A percentile compares a stretch with the other conserved stretches of the same genome.
phyloP scores from a whole-genome alignment of 2,329 filamentous ascomycete species.

The Botrytis pseudocinerea region DNA sequence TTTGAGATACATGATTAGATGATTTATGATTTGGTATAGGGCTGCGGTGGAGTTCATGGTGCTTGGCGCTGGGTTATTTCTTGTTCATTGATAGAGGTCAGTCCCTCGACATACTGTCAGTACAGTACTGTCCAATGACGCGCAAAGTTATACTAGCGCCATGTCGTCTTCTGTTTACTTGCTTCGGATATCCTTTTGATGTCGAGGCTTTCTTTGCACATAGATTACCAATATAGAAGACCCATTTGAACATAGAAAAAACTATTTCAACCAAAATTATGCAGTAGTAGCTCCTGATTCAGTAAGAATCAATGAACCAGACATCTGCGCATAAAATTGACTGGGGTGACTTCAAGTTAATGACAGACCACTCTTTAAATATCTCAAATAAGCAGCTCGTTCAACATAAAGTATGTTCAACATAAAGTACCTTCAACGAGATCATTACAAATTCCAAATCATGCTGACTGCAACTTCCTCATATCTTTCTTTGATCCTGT shows the following conservation, averaged over 20 bases:
- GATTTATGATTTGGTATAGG: neutral
- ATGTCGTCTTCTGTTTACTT: neutral
- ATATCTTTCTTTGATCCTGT: neutral
- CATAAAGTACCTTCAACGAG: accelerated
- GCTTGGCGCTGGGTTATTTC: neutral
- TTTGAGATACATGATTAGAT: neutral
- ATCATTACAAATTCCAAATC: neutral
- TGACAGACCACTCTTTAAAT: neutral
- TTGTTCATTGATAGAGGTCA: neutral
- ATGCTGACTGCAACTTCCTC: neutral
- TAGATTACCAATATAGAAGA: neutral
- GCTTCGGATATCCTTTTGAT: neutral
- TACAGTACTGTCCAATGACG: too few species aligned
- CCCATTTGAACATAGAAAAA: neutral
- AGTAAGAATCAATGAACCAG: neutral
- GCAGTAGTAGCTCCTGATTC: neutral
- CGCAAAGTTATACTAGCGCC: too few species aligned
- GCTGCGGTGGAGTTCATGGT: neutral
- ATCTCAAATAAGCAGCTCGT: neutral
- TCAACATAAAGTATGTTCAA: accelerated
- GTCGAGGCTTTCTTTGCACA: neutral
- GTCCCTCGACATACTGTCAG: neutral
- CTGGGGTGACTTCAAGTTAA: neutral
- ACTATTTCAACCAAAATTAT: neutral
- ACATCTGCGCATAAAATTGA: neutral